Evolutionary conservation across 2,329 filamentous ascomycete species (phyloP).

Genomic region (Fulvia fulva): DNA sequence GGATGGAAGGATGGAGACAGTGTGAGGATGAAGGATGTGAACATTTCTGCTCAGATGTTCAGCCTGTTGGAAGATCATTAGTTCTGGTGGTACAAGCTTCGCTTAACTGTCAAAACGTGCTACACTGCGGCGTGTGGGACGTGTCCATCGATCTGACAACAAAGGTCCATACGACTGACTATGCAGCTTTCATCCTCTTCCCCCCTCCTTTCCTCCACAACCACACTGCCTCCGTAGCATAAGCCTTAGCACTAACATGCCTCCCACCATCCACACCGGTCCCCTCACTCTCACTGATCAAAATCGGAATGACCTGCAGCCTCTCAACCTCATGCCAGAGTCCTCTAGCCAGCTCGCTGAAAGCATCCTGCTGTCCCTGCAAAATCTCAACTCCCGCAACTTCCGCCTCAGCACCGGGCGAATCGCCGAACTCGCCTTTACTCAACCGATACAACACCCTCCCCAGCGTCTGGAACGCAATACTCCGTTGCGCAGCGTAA

Average conservation of each 20-base stretch:
- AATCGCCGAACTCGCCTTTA: constrained; percentile 61
- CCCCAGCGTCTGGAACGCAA: constrained; percentile 88
- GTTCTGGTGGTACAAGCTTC: background rate
- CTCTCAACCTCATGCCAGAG: constrained; percentile 79
- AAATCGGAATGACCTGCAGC: constrained; percentile 69
- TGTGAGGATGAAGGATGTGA: background rate
- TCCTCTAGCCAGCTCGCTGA: constrained; percentile 59
- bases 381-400: constrained; percentile 2
- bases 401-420: constrained; percentile 38
- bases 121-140: too few relatives aligned
- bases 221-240: constrained; percentile 88
- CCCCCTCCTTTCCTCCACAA: constrained; percentile 71
- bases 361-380: constrained; percentile 41
- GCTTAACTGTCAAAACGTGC: too few relatives aligned
- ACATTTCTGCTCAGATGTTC: too few relatives aligned
- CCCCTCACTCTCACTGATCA: constrained; percentile 69
- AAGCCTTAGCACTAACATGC: constrained; percentile 76
- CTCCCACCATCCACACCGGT: constrained; percentile 52
- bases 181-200: constrained; percentile 53
- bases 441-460: constrained; percentile 80
- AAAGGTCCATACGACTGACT: constrained; percentile 7
- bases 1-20: background rate
- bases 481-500: constrained; percentile 80
- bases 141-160: too few relatives aligned
- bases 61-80: too few relatives aligned